Evolutionary conservation across 2,329 filamentous ascomycete species (phyloP).

Genomic region (Teratosphaeria destructans): DNA sequence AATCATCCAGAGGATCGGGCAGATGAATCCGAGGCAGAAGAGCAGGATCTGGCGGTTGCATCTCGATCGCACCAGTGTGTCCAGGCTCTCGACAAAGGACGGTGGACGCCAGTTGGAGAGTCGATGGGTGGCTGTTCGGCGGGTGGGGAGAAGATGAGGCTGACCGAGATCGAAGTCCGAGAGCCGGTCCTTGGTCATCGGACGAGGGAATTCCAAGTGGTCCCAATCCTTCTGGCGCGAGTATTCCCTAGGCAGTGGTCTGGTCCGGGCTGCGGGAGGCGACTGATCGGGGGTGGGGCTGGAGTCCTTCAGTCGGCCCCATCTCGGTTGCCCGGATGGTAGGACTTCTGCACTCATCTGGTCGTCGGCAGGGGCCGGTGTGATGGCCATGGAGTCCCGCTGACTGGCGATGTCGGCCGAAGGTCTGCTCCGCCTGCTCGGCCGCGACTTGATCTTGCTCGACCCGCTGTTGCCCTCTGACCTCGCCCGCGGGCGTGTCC

Average conservation of each 20-base stretch:
- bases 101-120: conserved; percentile 25
- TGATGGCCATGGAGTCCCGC: conserved; percentile 19
- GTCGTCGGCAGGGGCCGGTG: conserved; percentile 8
- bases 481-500: conserved; percentile 16
- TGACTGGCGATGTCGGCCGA: conserved; percentile 5
- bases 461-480: not conserved
- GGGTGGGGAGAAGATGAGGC: conserved; percentile 21
- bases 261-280: conserved; percentile 5
- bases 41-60: conserved; percentile 27
- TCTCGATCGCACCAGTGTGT: conserved; percentile 21
- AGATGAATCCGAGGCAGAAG: conserved; percentile 27
- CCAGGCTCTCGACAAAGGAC: conserved; percentile 24
- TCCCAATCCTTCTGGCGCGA: conserved; percentile 24
- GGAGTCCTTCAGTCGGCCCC: conserved; percentile 18
- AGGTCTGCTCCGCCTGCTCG: conserved; percentile 9
- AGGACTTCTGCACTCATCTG: conserved; percentile 11
- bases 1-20: conserved; percentile 26
- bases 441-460: conserved; percentile 9
- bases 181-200: conserved; percentile 23
- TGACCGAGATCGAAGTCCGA: conserved; percentile 13
- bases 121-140: conserved; percentile 10
- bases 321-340: conserved; percentile 22
- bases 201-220: conserved; percentile 21
- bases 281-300: conserved; percentile 1
- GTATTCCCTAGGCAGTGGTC: conserved; percentile 17